phyloP scores from a whole-genome alignment of 352 stramenopile species.

The Albugo laibachii region DNA sequence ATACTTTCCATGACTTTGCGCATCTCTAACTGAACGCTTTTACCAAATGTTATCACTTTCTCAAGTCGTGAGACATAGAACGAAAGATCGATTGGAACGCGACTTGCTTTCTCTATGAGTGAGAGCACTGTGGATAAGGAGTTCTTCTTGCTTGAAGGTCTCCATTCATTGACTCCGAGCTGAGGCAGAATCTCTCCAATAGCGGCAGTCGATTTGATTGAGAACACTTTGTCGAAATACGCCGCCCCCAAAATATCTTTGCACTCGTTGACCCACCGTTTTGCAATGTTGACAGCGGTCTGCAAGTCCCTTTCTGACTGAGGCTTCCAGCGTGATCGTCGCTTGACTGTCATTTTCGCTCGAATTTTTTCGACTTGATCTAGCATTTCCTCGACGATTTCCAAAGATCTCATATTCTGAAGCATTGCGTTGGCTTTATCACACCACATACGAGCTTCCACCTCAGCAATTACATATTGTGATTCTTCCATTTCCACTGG shows the following conservation, averaged over 20 bases:
- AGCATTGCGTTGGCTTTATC: constrained; percentile 29
- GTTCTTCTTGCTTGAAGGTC: not conserved
- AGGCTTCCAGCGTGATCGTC: constrained; percentile 65
- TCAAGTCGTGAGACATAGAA: too few species aligned
- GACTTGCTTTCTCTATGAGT: not conserved
- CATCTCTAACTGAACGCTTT: constrained; percentile 14
- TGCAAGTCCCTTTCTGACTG: constrained; percentile 66
- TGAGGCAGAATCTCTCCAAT: constrained; percentile 7
- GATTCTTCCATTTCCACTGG: constrained; percentile 80
- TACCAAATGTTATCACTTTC: constrained; percentile 7
- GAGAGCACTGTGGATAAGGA: not conserved
- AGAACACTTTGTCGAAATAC: constrained; percentile 46
- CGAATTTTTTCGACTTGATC: constrained; percentile 53
- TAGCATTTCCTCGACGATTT: constrained; percentile 33
- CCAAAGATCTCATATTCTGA: constrained; percentile 29
- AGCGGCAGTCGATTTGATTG: constrained; percentile 13
- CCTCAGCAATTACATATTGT: constrained; percentile 53
- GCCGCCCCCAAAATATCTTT: constrained; percentile 35
- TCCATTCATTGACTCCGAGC: not conserved
- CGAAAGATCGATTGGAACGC: constrained; percentile 1
- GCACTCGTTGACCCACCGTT: constrained; percentile 57
- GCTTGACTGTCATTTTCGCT: constrained; percentile 44
- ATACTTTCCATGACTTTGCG: constrained; percentile 23
- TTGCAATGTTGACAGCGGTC: constrained; percentile 33
- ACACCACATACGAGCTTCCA: constrained; percentile 61